phyloP scores from a whole-genome alignment of 2,329 filamentous ascomycete species.

The Botrytis deweyae region DNA sequence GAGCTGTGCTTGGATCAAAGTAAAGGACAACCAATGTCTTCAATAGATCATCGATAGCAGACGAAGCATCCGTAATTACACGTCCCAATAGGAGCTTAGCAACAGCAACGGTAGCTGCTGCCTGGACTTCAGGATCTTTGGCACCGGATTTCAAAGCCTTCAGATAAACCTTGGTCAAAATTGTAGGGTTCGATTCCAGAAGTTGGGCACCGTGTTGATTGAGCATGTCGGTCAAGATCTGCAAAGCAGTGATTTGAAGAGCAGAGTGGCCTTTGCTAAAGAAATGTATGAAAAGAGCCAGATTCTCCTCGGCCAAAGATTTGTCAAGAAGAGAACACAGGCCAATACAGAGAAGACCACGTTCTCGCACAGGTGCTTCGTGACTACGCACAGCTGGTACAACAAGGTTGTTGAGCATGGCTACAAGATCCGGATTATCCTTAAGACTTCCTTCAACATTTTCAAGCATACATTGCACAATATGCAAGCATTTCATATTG shows the following conservation, averaged over 20 bases:
- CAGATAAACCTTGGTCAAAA: constrained; percentile 77
- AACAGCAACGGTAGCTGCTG: constrained; percentile 75
- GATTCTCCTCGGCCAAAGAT: constrained; percentile 86
- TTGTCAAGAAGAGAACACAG: constrained; percentile 89
- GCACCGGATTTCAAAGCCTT: constrained; percentile 73
- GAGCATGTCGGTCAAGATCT: constrained; percentile 90
- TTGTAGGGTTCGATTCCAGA: constrained; percentile 61
- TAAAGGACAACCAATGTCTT: constrained; percentile 82
- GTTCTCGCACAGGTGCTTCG: constrained; percentile 87
- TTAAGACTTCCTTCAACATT: constrained; percentile 88
- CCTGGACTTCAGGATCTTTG: constrained; percentile 71
- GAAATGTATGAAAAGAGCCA: constrained; percentile 92
- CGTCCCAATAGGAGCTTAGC: constrained; percentile 83
- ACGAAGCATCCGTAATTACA: constrained; percentile 64
- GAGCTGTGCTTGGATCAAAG: constrained; percentile 79
- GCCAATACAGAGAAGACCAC: constrained; percentile 84
- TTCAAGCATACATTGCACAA: constrained; percentile 95
- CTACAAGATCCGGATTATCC: constrained; percentile 85
- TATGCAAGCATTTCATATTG: constrained; percentile 97
- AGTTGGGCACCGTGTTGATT: constrained; percentile 84
- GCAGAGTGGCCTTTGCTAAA: constrained; percentile 89
- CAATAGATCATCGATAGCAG: constrained; percentile 70
- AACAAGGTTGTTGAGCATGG: constrained; percentile 97
- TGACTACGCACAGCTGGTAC: constrained; percentile 93
- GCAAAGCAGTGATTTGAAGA: constrained; percentile 83